Evolutionary conservation across 768 basidiomycete genomes (phyloP), one percentile per base, ranked within the genome.

Genomic region (Lanmaoa pseudosensibilis): DNA sequence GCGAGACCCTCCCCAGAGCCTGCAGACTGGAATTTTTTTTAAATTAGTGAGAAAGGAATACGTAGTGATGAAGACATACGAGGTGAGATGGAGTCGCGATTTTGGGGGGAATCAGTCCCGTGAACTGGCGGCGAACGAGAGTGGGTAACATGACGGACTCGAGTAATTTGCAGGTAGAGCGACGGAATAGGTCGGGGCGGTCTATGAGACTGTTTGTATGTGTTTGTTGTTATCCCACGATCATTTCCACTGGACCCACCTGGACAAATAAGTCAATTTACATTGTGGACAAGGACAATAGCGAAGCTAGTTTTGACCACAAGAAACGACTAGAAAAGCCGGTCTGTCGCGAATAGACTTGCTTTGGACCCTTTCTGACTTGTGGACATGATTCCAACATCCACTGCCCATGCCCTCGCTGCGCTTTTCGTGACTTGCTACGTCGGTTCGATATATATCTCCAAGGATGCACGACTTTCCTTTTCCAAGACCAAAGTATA

Each of bases 31-130:
- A 63, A 56, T 4, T n/a, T n/a, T n/a, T n/a, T n/a, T n/a, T 48
- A 18, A 50, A 60, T 50, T 36, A 48, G 41, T 16, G 32, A 39
- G 27, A 21, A 45, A 9, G 34, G 3, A 46, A 16, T 18, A n/a
- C 2, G 1, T 0, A 1, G 11, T 3, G 2, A 18, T 3, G 8
- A 34, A 12, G 11, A 55, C 64, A 65, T 73, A 96, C 94, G 56
- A 97, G 86, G 63, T 92, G 86, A 50, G 84, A 82, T 2, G 94
- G 93, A 11, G 94, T 91, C 54, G 95, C 94, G 69, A 98, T 88
- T 80, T 98, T 98, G 49, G 95, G 95, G 39, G 95, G 95, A 64
- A 97, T 85, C 55, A 97, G 82, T 52, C 86, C 84, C 58, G 83
- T 83, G 63, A 98, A 86, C 71, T 90, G 85, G 69, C 92, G 89